Evolutionary conservation across 345 rosid genomes (phyloP), one percentile per base, ranked within the genome.

Genomic region (Corchorus olitorius): DNA sequence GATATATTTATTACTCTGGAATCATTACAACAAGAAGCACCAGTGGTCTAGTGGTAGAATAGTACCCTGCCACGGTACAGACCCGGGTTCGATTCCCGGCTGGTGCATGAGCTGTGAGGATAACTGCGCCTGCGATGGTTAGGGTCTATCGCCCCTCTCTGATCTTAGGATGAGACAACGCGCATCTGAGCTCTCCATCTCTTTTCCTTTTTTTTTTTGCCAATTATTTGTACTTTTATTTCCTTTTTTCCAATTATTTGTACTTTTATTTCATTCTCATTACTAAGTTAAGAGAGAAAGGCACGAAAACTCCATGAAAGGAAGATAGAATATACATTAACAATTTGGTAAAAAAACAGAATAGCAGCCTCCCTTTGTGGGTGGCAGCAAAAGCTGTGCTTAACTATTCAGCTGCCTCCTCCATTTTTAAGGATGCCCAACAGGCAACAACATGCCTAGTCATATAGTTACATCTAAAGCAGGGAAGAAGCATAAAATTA

Each of bases 21-120:
- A 19, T 43, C 2, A n/a, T 6, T 43, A 17, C 7, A 6, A 48
- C 39, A 27, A 1, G 14, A 16, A 71, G 91, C 92, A 86, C 93
- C 95, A 86, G 88, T 89, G 89, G 92, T 87, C 93, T 89, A 86
- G 90, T 86, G 92, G 92, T 91, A 89, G 91, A 88, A 91, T 89
- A 91, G 88, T 87, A 91, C 87, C 86, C 85, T 89, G 85, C 89
- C 86, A 87, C 85, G 84, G 92, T 89, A 86, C 83, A 84, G 89
- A 89, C 92, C 92, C 88, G 90, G 88, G 93, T 87, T 89, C 89
- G 87, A 87, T 78, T 75, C 83, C 85, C 85, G 84, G 81, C 89
- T 87, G 85, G 90, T 83, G 89, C 88, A 71, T 0, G 75, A 74
- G 82, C 79, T 0, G 6, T 72, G 78, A 81, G 0, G 83, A 75